Conservation (phyloP, 1,284 basidiomycete species). For the Leccinum angustisporum region DNA sequence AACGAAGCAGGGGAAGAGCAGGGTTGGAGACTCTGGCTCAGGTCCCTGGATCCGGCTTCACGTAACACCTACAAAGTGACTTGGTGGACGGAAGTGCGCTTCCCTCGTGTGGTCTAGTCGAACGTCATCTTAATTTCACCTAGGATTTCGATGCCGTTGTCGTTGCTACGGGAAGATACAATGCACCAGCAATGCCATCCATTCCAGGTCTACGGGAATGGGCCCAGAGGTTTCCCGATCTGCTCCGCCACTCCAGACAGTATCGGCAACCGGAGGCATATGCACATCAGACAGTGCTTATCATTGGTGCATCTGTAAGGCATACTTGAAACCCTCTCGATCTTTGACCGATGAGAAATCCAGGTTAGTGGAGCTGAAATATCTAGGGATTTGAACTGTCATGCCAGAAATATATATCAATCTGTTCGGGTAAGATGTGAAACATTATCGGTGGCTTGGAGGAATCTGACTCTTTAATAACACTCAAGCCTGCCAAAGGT, state of each 20-base stretch:
- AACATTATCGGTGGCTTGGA: neutral
- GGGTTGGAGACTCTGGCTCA: slow-evolving; percentile 42
- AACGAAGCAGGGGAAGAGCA: slow-evolving; percentile 31
- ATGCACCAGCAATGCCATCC: slow-evolving; percentile 17
- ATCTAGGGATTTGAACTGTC: slow-evolving; percentile 18
- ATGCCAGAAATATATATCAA: slow-evolving; percentile 11
- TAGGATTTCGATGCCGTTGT: slow-evolving; percentile 24
- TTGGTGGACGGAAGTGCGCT: slow-evolving; percentile 23
- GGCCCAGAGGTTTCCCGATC: slow-evolving; percentile 37
- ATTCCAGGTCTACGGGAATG: slow-evolving; percentile 29
- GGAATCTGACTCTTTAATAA: neutral
- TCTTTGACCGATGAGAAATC: neutral
- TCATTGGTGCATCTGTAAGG: slow-evolving; percentile 41
- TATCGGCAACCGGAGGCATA: slow-evolving; percentile 45
- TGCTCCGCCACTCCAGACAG: slow-evolving; percentile 43
- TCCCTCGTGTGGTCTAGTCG: neutral
- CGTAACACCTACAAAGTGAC: slow-evolving; percentile 30
- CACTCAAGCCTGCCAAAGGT: slow-evolving; percentile 8
- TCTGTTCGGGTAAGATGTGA: slow-evolving; percentile 16
- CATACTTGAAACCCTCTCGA: accelerated
- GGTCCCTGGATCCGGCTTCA: slow-evolving; percentile 30
- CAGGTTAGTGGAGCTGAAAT: slow-evolving; percentile 16
- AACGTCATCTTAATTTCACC: neutral
- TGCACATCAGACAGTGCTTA: slow-evolving; percentile 42
- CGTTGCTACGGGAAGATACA: slow-evolving; percentile 14